Evolutionary conservation across 257 asterid species (phyloP).

Genomic region (Thymus mandschuricus): DNA sequence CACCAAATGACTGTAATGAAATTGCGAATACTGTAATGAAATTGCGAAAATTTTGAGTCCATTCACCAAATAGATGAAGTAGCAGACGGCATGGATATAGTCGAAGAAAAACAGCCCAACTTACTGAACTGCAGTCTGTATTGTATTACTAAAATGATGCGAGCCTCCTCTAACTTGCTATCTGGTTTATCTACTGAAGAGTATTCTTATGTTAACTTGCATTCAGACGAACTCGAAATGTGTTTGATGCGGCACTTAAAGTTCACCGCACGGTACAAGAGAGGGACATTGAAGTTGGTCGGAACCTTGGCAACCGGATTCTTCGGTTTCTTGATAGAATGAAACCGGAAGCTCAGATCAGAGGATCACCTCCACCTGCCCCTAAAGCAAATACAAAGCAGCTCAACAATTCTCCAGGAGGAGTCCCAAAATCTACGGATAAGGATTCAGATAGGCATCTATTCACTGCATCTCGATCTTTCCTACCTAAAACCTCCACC

Average conservation of each 20-base stretch:
- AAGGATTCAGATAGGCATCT: conserved; percentile 62
- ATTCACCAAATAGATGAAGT: background rate
- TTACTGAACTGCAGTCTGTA: background rate
- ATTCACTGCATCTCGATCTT: conserved; percentile 51
- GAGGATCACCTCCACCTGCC: conserved; percentile 44
- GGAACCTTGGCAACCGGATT: conserved; percentile 81
- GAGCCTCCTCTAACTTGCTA: background rate
- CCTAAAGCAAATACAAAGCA: conserved; percentile 40
- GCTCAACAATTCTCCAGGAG: conserved; percentile 32
- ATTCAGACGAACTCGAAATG: conserved; percentile 76
- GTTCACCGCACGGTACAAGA: conserved; percentile 76
- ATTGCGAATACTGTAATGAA: background rate
- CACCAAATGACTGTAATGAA: conserved; percentile 2
- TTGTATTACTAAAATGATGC: background rate
- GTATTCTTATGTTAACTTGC: conserved; percentile 20
- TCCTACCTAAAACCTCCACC: conserved; percentile 54
- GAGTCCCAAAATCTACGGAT: conserved; percentile 40
- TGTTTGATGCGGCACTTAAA: conserved; percentile 72
- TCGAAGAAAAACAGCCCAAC: background rate
- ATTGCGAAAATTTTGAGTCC: too few relatives aligned
- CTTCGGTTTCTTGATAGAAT: conserved; percentile 79
- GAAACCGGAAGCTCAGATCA: conserved; percentile 90
- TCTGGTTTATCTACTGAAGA: background rate
- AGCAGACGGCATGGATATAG: background rate
- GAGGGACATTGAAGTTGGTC: conserved; percentile 89